These are phyloP conservation scores for Alternaria angustiovoidea DNA, from an alignment of 2,329 filamentous ascomycete species.

Conservation along the genomic window DNA sequence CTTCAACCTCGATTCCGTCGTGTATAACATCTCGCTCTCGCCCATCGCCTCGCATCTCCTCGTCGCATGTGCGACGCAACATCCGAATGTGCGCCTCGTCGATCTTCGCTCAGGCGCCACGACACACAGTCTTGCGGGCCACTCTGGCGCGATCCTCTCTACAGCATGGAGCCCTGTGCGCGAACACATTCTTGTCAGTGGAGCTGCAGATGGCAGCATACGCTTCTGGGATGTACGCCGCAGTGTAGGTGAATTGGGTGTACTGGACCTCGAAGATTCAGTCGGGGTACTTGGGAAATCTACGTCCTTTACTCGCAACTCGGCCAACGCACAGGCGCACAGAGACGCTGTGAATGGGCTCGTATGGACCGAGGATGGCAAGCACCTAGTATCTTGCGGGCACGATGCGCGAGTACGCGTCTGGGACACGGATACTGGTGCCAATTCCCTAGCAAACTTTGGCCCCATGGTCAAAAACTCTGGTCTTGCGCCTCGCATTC, in stretches of 20 bases:
- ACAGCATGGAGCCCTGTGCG: conserved; percentile 82
- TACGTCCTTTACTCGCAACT: conserved; percentile 50
- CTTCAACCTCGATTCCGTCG: conserved; percentile 72
- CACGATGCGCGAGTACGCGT: conserved; percentile 86
- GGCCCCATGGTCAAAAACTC: conserved; percentile 81
- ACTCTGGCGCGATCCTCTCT: conserved; percentile 64
- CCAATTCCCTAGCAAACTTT: conserved; percentile 89
- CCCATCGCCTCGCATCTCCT: conserved; percentile 75
- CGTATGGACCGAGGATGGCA: conserved; percentile 82
- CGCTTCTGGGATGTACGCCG: conserved; percentile 88
- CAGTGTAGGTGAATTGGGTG: conserved; percentile 76
- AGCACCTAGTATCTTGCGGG: conserved; percentile 78
- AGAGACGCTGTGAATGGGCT: conserved; percentile 84
- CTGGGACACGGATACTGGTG: conserved; percentile 82
- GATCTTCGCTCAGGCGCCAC: conserved; percentile 84
- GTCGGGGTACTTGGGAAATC: conserved; percentile 67
- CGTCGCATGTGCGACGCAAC: conserved; percentile 87
- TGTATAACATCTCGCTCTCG: conserved; percentile 82
- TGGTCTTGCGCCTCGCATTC: conserved; percentile 51
- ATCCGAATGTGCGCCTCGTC: conserved; percentile 82
- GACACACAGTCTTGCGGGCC: conserved; percentile 60
- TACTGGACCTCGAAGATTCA: conserved; percentile 84
- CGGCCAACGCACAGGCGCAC: conserved; percentile 67
- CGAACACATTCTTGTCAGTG: conserved; percentile 82
- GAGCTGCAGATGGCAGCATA: conserved; percentile 83